These are phyloP conservation scores for Trichophyton simii DNA, from an alignment of 2,329 filamentous ascomycete genomes.

Conservation along the genomic window DNA sequence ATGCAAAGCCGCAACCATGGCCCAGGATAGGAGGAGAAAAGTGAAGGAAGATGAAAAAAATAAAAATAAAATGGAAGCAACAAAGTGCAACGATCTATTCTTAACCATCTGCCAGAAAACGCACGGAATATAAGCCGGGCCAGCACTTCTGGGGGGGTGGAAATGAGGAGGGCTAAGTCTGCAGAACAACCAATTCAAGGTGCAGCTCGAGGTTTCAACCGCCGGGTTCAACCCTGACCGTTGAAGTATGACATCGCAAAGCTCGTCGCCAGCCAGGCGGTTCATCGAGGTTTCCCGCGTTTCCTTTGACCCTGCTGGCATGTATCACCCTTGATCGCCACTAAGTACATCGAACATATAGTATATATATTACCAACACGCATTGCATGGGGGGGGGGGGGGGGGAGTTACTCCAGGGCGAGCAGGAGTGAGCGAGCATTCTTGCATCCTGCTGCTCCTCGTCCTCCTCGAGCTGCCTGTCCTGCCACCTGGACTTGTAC, in stretches of 20 bases:
- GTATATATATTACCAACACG: too few relatives aligned
- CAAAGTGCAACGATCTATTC: background rate
- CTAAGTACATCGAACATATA: background rate
- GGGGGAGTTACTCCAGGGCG: conserved; percentile 34
- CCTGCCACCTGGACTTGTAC: background rate
- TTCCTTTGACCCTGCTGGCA: background rate
- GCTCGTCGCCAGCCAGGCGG: conserved; percentile 1
- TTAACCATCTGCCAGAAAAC: background rate
- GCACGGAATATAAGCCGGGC: background rate
- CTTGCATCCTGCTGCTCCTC: background rate
- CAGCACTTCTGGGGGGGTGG: background rate
- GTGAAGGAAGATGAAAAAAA: background rate
- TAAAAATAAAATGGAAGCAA: background rate
- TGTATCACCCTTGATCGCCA: background rate
- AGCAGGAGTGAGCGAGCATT: conserved; percentile 37
- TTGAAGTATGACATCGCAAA: conserved; percentile 4
- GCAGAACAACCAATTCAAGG: conserved; percentile 1
- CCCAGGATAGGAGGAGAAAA: background rate
- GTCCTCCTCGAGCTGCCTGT: background rate
- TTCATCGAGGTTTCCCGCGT: conserved; percentile 4
- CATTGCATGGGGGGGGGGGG: too few relatives aligned
- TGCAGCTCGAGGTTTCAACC: conserved; percentile 2
- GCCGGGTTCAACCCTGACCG: conserved; percentile 1
- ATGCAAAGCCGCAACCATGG: conserved; percentile 2
- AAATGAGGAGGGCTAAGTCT: background rate